Evolutionary conservation across 2,329 filamentous ascomycete genomes (phyloP).

Genomic region (Pestalotiopsis sp.): DNA sequence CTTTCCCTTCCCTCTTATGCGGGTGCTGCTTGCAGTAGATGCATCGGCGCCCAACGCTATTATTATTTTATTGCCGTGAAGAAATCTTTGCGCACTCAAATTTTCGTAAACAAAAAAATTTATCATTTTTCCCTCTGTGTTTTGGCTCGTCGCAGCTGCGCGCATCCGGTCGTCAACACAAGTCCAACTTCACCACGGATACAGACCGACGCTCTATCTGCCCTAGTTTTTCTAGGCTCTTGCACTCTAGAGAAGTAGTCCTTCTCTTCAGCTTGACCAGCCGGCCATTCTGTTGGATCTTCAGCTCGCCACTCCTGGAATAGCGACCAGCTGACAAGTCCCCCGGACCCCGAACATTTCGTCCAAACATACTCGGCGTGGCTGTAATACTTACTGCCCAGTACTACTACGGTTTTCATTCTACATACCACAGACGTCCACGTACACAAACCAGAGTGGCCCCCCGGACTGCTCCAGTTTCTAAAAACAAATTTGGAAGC

Average conservation of each 20-base stretch:
- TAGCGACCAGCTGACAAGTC: neutral
- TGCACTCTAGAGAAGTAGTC: neutral
- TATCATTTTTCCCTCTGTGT: neutral
- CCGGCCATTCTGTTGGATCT: neutral
- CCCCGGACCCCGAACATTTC: neutral
- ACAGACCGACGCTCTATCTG: neutral
- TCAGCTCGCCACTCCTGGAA: neutral
- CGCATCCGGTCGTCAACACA: neutral
- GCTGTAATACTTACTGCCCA: neutral
- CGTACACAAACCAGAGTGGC: neutral
- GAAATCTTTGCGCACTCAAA: conserved; percentile 9
- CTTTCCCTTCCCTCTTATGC: neutral
- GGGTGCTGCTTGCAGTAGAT: neutral
- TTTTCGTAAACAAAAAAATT: conserved; percentile 3
- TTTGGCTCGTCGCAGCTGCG: neutral
- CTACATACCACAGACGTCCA: neutral
- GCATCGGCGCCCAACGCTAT: conserved; percentile 14
- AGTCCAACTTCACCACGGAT: neutral
- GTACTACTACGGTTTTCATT: neutral
- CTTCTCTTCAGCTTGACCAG: neutral
- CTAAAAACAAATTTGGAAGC: conserved; percentile 14
- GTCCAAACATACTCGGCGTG: neutral
- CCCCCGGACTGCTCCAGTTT: conserved; percentile 1
- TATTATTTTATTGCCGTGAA: neutral
- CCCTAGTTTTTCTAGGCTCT: neutral